phyloP scores from a whole-genome alignment of 2,329 filamentous ascomycete genomes.

The Fusarium xylarioides region DNA sequence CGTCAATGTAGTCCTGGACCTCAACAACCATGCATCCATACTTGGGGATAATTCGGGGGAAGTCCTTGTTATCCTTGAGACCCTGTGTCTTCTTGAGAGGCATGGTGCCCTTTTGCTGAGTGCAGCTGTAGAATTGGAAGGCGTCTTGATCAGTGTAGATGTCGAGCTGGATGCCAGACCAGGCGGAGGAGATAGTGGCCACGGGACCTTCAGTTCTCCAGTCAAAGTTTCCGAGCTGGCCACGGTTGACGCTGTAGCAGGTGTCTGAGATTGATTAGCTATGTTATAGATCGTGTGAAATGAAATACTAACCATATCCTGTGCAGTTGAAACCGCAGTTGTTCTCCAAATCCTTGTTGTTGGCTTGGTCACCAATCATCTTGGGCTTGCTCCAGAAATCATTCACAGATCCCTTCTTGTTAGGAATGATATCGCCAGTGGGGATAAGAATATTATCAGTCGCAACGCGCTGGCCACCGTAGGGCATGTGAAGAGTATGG shows the following conservation, averaged over 20 bases:
- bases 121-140: slow-evolving; percentile 89
- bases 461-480: slow-evolving; percentile 73
- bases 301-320: slow-evolving; percentile 75
- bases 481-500: slow-evolving; percentile 78
- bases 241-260: slow-evolving; percentile 75
- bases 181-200: slow-evolving; percentile 74
- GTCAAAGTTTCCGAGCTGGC: slow-evolving; percentile 64
- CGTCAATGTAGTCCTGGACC: slow-evolving; percentile 93
- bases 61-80: slow-evolving; percentile 60
- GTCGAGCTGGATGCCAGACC: slow-evolving; percentile 85
- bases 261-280: slow-evolving; percentile 57
- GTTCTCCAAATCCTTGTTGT: slow-evolving; percentile 67
- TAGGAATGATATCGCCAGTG: slow-evolving; percentile 78
- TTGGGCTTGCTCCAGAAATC: slow-evolving; percentile 87
- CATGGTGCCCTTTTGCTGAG: slow-evolving; percentile 75
- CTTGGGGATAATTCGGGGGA: slow-evolving; percentile 72
- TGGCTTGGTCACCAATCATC: slow-evolving; percentile 76
- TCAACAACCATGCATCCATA: slow-evolving; percentile 92
- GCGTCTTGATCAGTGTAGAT: slow-evolving; percentile 86
- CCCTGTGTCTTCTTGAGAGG: slow-evolving; percentile 78
- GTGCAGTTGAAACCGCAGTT: slow-evolving; percentile 86
- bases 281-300: no score
- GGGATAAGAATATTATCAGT: slow-evolving; percentile 78
- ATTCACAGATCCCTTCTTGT: slow-evolving; percentile 73
- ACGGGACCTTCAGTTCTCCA: slow-evolving; percentile 70